Conservation (phyloP, 345 rosid genomes). For the Camelina neglecta region DNA sequence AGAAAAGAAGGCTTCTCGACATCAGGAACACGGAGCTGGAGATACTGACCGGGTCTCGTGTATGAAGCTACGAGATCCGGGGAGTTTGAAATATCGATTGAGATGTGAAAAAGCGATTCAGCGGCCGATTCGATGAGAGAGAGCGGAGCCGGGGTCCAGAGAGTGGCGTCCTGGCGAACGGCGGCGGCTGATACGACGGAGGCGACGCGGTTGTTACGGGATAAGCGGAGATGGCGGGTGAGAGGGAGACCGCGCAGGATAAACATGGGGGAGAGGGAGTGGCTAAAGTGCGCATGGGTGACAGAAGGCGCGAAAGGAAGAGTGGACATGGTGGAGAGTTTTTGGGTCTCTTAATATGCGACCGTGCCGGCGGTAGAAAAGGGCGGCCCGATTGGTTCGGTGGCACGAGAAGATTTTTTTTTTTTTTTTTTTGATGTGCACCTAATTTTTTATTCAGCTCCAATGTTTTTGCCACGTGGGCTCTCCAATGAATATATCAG, state of each 20-base stretch:
- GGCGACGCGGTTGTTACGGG: constrained; percentile 49
- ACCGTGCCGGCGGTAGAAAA: constrained; percentile 51
- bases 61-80: constrained; percentile 75
- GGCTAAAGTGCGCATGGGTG: constrained; percentile 56
- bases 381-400: constrained; percentile 47
- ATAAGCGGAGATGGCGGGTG: constrained; percentile 37
- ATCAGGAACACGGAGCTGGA: constrained; percentile 80
- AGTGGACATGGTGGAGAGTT: constrained; percentile 50
- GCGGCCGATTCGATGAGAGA: constrained; percentile 67
- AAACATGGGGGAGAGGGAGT: constrained; percentile 66
- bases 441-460: neutral
- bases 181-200: constrained; percentile 62
- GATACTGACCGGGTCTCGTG: constrained; percentile 81
- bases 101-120: constrained; percentile 82
- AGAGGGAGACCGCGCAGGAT: constrained; percentile 63
- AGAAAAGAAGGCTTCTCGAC: constrained; percentile 73
- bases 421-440: neutral
- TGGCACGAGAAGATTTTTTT: constrained; percentile 30
- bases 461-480: constrained; percentile 50
- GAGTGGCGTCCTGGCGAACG: constrained; percentile 70
- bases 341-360: constrained; percentile 19
- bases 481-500: constrained; percentile 15
- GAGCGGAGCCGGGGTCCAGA: constrained; percentile 79
- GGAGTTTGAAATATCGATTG: constrained; percentile 73
- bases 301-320: constrained; percentile 41